Evolutionary conservation across 371 early-diverging fungal genomes (phyloP).

Genomic region (Mucor velutinosus): DNA sequence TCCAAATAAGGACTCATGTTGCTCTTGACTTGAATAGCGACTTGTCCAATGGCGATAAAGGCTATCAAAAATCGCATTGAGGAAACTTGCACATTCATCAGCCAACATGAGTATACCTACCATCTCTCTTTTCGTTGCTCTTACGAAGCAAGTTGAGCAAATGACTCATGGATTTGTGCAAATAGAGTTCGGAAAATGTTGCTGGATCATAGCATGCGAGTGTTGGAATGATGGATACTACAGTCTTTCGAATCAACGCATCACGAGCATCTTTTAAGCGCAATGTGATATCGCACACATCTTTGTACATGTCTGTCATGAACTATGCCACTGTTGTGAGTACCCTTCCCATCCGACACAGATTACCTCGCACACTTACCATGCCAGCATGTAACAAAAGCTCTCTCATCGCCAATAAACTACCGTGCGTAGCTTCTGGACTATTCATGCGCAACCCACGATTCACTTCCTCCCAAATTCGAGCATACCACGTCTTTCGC

Average conservation of each 20-base stretch:
- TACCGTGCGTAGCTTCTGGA: constrained; percentile 89
- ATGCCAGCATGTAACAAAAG: constrained; percentile 82
- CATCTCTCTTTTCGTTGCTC: constrained; percentile 76
- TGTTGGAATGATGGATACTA: constrained; percentile 82
- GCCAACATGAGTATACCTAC: constrained; percentile 24
- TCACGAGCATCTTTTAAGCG: constrained; percentile 84
- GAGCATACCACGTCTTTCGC: constrained; percentile 73
- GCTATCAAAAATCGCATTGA: constrained; percentile 43
- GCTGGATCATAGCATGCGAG: constrained; percentile 84
- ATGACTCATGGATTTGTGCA: constrained; percentile 77
- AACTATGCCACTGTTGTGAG: constrained; percentile 51
- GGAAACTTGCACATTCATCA: not conserved
- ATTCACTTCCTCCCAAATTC: constrained; percentile 86
- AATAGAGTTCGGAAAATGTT: constrained; percentile 75
- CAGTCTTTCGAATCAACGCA: constrained; percentile 78
- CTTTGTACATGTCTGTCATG: constrained; percentile 81
- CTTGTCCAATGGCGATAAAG: constrained; percentile 85
- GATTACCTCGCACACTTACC: constrained; percentile 41
- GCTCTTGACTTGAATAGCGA: constrained; percentile 83
- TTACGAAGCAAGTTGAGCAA: constrained; percentile 76
- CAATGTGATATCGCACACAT: constrained; percentile 79
- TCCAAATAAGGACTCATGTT: constrained; percentile 85
- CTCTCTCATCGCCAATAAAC: constrained; percentile 82
- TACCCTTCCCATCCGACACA: no score
- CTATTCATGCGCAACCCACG: constrained; percentile 72